Evolutionary conservation across 768 basidiomycete species (phyloP).

Genomic region (Ramaria sp.): DNA sequence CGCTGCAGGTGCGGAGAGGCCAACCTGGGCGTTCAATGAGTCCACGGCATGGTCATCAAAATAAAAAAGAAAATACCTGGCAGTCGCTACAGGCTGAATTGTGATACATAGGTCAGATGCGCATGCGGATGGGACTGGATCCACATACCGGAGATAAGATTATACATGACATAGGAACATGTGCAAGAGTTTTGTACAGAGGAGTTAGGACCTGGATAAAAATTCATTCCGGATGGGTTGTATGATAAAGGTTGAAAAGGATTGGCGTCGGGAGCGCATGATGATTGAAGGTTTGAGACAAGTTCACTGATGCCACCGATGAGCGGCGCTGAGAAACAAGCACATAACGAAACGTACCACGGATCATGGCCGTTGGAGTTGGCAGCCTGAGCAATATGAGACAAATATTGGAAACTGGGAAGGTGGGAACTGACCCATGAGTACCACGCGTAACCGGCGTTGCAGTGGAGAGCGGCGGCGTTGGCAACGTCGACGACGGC

Average conservation of each 20-base stretch:
- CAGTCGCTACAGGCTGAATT: neutral
- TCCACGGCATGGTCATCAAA: neutral
- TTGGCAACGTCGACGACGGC: neutral
- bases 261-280: constrained; percentile 4
- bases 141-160: constrained; percentile 5
- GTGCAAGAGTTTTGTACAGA: constrained; percentile 7
- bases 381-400: neutral
- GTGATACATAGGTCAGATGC: neutral
- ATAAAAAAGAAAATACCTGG: neutral
- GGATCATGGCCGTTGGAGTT: neutral
- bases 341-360: neutral
- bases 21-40: neutral
- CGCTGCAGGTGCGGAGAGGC: neutral
- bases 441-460: constrained; percentile 6
- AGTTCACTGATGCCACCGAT: neutral
- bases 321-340: neutral
- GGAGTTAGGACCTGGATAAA: constrained; percentile 3
- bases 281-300: neutral
- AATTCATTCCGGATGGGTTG: constrained; percentile 4
- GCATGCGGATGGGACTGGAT: neutral
- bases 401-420: neutral
- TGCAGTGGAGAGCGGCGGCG: constrained; percentile 4
- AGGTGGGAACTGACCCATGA: neutral
- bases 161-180: constrained; percentile 9
- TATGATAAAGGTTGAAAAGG: constrained; percentile 4